Conservation (phyloP, 768 basidiomycete genomes). For the Agaricus subrufescens region DNA sequence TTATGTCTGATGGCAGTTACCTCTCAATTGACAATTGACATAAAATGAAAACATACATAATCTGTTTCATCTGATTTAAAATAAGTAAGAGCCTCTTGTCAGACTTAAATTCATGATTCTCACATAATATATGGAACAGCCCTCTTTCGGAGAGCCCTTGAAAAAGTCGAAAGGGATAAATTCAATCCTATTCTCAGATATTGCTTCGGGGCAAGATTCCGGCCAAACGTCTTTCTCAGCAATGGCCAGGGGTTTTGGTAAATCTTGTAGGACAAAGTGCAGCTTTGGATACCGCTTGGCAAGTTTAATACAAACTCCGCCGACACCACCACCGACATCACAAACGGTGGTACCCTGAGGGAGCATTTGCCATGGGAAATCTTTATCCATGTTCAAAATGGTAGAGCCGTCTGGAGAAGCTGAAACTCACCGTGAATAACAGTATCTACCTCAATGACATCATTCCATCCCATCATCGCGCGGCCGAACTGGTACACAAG, state of each 20-base stretch:
- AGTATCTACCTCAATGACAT: constrained; percentile 24
- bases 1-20: constrained; percentile 32
- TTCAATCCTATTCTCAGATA: too few relatives aligned
- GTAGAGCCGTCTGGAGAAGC: constrained; percentile 10
- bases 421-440: constrained; percentile 19
- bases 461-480: constrained; percentile 30
- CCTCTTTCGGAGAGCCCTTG: constrained; percentile 25
- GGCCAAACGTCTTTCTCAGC: constrained; percentile 31
- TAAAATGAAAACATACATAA: too few relatives aligned
- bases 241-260: constrained; percentile 24
- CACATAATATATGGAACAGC: constrained; percentile 34
- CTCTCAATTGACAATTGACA: too few relatives aligned
- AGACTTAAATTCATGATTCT: too few relatives aligned
- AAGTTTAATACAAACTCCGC: constrained; percentile 21
- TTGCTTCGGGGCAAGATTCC: constrained; percentile 21
- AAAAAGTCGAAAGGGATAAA: constrained; percentile 32
- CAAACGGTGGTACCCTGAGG: constrained; percentile 24
- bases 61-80: too few relatives aligned
- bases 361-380: constrained; percentile 28
- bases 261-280: constrained; percentile 31
- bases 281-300: constrained; percentile 27
- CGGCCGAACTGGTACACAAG: constrained; percentile 24
- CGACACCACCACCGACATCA: constrained; percentile 31
- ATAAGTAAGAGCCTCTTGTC: too few relatives aligned
- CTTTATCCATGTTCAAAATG: constrained; percentile 11